A percentile compares a stretch with the other conserved stretches of the same genome.
Evolutionary conservation across 495 filamentous ascomycete species (phyloP).

Genomic region (Chaetomidium leptoderma): DNA sequence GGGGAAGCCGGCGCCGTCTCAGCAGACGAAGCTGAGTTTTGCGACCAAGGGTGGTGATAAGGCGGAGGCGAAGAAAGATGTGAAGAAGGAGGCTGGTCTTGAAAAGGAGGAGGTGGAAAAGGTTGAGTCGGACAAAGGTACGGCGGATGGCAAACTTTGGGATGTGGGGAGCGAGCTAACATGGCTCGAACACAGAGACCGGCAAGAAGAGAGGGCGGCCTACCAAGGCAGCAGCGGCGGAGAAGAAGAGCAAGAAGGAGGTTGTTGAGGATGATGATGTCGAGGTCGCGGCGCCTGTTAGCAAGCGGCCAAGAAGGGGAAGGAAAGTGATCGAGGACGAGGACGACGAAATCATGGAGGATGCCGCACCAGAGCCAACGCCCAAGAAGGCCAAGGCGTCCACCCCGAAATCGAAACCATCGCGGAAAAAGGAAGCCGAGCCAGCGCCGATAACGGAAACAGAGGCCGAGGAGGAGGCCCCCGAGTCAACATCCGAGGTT

Average conservation of each 20-base stretch:
- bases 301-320: constrained; percentile 47
- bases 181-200: constrained; percentile 24
- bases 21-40: constrained; percentile 73
- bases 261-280: constrained; percentile 37
- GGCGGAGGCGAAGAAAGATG: constrained; percentile 6
- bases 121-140: constrained; percentile 31
- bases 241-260: constrained; percentile 20
- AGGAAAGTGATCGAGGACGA: constrained; percentile 41
- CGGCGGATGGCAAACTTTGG: not conserved
- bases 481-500: constrained; percentile 52
- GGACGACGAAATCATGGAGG: constrained; percentile 40
- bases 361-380: constrained; percentile 23
- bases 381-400: constrained; percentile 22
- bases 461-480: constrained; percentile 43
- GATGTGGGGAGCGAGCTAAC: not conserved
- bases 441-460: constrained; percentile 25
- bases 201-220: constrained; percentile 38
- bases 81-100: constrained; percentile 28
- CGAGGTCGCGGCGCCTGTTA: constrained; percentile 49
- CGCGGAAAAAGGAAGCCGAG: constrained; percentile 19
- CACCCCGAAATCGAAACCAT: constrained; percentile 13
- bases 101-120: constrained; percentile 31
- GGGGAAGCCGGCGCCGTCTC: constrained; percentile 50
- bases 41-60: constrained; percentile 42
- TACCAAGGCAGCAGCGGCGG: constrained; percentile 5